These are phyloP conservation scores for Eragrostis tef DNA, from an alignment of 202 grass and related monocot genomes.

Conservation along the genomic window DNA sequence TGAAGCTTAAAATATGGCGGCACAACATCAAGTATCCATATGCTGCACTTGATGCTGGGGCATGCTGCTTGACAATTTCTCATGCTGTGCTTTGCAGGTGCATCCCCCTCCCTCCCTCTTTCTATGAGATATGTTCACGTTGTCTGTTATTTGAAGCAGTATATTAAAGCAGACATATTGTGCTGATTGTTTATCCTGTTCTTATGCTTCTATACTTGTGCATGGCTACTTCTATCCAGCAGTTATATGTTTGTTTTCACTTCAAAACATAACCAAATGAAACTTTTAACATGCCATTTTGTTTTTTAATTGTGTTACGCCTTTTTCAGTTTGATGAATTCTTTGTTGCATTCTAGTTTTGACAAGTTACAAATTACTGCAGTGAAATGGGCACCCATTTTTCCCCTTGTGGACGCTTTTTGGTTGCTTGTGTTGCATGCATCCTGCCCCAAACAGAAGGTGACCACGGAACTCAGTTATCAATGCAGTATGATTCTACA, in stretches of 20 bases:
- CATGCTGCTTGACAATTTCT: slow-evolving; percentile 70
- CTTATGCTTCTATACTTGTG: slow-evolving; percentile 37
- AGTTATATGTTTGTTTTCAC: background rate
- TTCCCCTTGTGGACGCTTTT: slow-evolving; percentile 85
- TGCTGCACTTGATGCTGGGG: slow-evolving; percentile 45
- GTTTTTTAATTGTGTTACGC: background rate
- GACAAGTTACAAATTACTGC: slow-evolving; percentile 36
- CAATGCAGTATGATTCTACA: slow-evolving; percentile 63
- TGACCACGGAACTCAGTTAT: slow-evolving; percentile 58
- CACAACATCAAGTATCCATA: slow-evolving; percentile 66
- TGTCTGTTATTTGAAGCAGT: slow-evolving; percentile 12
- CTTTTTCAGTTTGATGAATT: slow-evolving; percentile 30
- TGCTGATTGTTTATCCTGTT: slow-evolving; percentile 21
- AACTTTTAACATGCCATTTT: background rate
- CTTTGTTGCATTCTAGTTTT: background rate
- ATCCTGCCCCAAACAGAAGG: slow-evolving; percentile 78
- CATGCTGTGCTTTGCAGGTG: slow-evolving; percentile 93
- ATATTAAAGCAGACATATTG: slow-evolving; percentile 17
- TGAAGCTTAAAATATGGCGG: slow-evolving; percentile 85
- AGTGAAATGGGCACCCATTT: slow-evolving; percentile 98
- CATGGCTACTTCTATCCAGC: slow-evolving; percentile 17
- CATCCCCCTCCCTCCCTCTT: background rate
- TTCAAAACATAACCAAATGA: background rate
- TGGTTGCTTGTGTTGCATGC: slow-evolving; percentile 92
- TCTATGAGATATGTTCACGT: background rate